These are phyloP conservation scores for Podospora fimiseda DNA, from an alignment of 495 filamentous ascomycete genomes.

Conservation along the genomic window DNA sequence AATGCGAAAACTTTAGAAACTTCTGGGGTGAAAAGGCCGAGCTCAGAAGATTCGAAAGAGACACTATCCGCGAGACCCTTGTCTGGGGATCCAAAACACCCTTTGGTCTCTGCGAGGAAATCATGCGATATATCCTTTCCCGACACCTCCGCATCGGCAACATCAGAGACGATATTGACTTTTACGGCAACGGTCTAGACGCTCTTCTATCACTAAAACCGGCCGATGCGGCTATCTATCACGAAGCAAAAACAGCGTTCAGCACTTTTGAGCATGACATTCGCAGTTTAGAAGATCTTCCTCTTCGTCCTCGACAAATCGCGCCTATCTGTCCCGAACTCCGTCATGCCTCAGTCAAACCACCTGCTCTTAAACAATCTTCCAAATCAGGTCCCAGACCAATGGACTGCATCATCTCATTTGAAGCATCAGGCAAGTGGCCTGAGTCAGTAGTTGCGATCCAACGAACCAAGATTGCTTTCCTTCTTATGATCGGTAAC, in stretches of 20 bases:
- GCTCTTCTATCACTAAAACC: constrained; percentile 46
- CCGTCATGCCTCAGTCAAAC: constrained; percentile 61
- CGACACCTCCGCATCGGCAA: constrained; percentile 50
- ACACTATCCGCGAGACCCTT: constrained; percentile 68
- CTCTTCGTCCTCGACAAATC: constrained; percentile 72
- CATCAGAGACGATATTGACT: constrained; percentile 42
- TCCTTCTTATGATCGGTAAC: constrained; percentile 74
- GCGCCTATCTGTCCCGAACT: constrained; percentile 63
- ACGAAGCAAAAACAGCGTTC: constrained; percentile 51
- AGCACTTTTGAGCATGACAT: constrained; percentile 65
- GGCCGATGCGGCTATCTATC: constrained; percentile 46
- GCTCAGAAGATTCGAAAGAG: constrained; percentile 67
- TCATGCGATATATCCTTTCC: constrained; percentile 64
- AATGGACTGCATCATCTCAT: constrained; percentile 70
- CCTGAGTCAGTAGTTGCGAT: constrained; percentile 85
- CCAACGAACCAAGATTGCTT: constrained; percentile 88
- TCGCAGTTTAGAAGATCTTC: constrained; percentile 67
- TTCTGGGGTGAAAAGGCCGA: constrained; percentile 76
- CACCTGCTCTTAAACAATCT: constrained; percentile 38
- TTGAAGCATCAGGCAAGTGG: constrained; percentile 91
- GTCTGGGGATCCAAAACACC: constrained; percentile 66
- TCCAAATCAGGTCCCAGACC: constrained; percentile 32
- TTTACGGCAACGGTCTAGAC: constrained; percentile 57
- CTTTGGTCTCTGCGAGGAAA: constrained; percentile 65
- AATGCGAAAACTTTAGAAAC: constrained; percentile 58